A percentile compares a stretch with the other conserved stretches of the same genome.
Evolutionary conservation across 2,329 filamentous ascomycete genomes (phyloP).

Genomic region (Colletotrichum sojae): DNA sequence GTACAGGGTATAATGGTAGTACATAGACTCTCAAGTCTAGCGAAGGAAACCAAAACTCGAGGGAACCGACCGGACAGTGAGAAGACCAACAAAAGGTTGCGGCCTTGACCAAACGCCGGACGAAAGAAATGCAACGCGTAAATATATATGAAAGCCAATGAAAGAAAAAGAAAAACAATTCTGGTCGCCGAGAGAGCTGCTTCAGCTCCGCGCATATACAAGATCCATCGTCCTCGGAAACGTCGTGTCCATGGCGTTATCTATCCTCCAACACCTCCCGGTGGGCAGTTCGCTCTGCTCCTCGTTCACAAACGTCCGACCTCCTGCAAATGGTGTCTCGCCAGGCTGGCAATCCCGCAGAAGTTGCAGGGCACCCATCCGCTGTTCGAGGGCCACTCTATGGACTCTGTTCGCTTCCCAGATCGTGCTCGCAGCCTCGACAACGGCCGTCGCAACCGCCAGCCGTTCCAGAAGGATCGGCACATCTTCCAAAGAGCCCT

Average conservation of each 20-base stretch:
- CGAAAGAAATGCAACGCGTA: conserved; percentile 30
- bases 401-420: conserved; percentile 73
- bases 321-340: conserved; percentile 48
- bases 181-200: conserved; percentile 13
- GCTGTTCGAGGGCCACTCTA: conserved; percentile 60
- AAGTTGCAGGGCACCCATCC: conserved; percentile 51
- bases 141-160: too few relatives aligned
- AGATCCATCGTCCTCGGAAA: conserved; percentile 57
- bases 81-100: not conserved
- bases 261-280: conserved; percentile 51
- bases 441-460: conserved; percentile 63
- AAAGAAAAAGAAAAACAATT: conserved; percentile 17
- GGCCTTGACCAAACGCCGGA: conserved; percentile 15
- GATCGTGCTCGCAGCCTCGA: conserved; percentile 69
- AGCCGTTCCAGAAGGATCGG: conserved; percentile 68
- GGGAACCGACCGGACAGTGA: not conserved
- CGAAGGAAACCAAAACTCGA: conserved; percentile 9
- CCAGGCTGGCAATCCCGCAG: conserved; percentile 52
- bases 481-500: conserved; percentile 66
- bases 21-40: conserved; percentile 23
- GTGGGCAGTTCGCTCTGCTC: conserved; percentile 47
- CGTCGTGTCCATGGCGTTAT: conserved; percentile 50
- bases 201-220: conserved; percentile 47
- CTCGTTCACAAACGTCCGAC: conserved; percentile 47
- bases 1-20: conserved; percentile 40